Percentiles rank a stretch among this genome's conserved stretches.
phyloP scores from a whole-genome alignment of 1,139 yeast species.

The Scheffersomyces cryptocercus region DNA sequence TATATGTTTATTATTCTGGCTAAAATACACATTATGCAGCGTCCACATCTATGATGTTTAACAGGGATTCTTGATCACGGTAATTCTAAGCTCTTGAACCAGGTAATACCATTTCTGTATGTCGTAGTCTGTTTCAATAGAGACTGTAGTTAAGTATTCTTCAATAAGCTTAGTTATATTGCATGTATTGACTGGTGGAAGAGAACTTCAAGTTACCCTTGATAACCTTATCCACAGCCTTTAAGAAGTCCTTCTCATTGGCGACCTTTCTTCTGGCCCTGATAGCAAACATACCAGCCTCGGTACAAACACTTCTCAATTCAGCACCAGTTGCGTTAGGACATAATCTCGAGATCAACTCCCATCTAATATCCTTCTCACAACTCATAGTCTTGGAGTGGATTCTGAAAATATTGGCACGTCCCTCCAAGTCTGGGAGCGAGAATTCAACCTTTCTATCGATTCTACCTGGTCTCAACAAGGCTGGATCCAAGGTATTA shows the following conservation, averaged over 20 bases:
- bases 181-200: conserved; percentile 97
- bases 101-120: too few species aligned
- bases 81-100: too few species aligned
- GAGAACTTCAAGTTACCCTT: conserved; percentile 98
- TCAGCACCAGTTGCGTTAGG: conserved; percentile 99
- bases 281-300: conserved; percentile 92
- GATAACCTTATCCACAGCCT: conserved; percentile 97
- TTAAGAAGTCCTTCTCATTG: conserved; percentile 92
- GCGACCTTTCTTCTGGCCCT: conserved; percentile 98
- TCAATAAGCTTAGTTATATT: conserved; percentile 60
- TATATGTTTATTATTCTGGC: too few species aligned
- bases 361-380: conserved; percentile 98
- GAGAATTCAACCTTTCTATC: conserved; percentile 98
- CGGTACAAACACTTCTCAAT: conserved; percentile 42
- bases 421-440: conserved; percentile 93
- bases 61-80: too few species aligned
- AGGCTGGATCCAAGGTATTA: conserved; percentile 95
- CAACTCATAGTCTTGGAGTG: conserved; percentile 97
- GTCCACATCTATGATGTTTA: too few species aligned
- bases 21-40: too few species aligned
- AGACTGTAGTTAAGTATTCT: too few species aligned
- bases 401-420: conserved; percentile 95
- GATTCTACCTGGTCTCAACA: conserved; percentile 95
- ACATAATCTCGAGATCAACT: conserved; percentile 91
- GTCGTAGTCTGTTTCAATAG: too few species aligned